Evolutionary conservation across 228 moss, liverwort and hornwort genomes (phyloP), one percentile per base, ranked within the genome.

Genomic region (Sphagnum fallax): DNA sequence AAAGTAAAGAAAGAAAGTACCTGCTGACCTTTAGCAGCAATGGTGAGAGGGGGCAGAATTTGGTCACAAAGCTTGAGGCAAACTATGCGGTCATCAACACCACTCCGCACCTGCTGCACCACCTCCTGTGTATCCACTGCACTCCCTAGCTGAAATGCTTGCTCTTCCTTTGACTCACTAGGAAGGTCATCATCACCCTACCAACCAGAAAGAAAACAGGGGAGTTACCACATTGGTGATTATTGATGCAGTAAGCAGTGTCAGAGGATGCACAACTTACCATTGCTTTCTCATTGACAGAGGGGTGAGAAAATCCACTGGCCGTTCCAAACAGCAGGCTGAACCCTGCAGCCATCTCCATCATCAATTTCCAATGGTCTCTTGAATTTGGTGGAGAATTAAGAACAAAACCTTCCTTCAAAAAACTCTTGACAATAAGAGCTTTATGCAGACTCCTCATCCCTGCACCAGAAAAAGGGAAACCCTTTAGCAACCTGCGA

Each of bases 21-120:
- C 85, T 88, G 84, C 78, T 90, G 88, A 73, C 92, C 92, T 82
- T 92, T 92, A 70, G 90, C 86, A 69, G 86, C 80, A 53, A 92
- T 81, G 49, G 83, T 82, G 72, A 87, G 77, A 66, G 73, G 75
- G 58, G 92, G 92, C 11, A 88, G 75, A 16, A 73, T 62, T 63
- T 81, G 76, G 57, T 83, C 69, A 57, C 83, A 76, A 60, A 84
- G 85, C 79, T 79, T 86, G 15, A 88, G 67, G 5, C 78, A 69
- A 2, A 77, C 65, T 9, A 92, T 74, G 11, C 92, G 83, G 69
- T 92, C 90, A 65, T 88, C 90, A 73, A 90, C 78, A 62, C 88
- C 90, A 7, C 69, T 76, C 61, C 85, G 83, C 73, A 86, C 90
- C 72, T 90, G 85, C 77, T 77, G 76, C 50, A 92, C 80, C 73